phyloP scores from a whole-genome alignment of 768 basidiomycete genomes.

The Xerocomus potaroensis region DNA sequence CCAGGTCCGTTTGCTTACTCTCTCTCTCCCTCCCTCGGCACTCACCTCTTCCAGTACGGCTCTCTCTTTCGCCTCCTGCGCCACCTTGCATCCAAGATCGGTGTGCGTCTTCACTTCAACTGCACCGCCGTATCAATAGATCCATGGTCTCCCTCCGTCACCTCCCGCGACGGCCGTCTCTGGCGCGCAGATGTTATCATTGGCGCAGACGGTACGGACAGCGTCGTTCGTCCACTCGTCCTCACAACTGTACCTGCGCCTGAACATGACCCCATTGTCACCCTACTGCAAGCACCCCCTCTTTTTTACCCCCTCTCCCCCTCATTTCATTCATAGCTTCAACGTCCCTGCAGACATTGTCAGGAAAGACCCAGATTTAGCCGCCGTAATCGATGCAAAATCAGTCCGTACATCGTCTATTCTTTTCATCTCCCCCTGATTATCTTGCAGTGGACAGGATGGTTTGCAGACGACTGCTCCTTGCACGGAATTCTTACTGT shows the following conservation, averaged over 20 bases:
- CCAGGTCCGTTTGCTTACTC: conserved; percentile 35
- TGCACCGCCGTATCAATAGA: conserved; percentile 33
- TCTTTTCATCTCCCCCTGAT: too few relatives aligned
- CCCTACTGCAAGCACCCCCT: conserved; percentile 10
- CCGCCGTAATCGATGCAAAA: conserved; percentile 2
- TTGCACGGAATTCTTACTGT: conserved; percentile 18
- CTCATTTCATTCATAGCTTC: conserved; percentile 5
- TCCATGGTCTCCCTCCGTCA: conserved; percentile 26
- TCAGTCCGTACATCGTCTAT: conserved; percentile 11
- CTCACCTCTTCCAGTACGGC: conserved; percentile 39
- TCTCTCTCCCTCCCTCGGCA: neutral
- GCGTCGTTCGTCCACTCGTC: conserved; percentile 36
- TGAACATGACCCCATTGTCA: conserved; percentile 13
- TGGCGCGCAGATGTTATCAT: conserved; percentile 53
- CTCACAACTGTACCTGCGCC: conserved; percentile 13
- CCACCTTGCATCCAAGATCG: conserved; percentile 42
- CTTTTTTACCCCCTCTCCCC: neutral
- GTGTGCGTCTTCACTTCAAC: conserved; percentile 45
- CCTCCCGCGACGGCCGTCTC: conserved; percentile 39
- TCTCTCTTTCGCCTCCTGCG: conserved; percentile 47
- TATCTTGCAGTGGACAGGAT: conserved; percentile 15
- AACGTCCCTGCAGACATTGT: conserved; percentile 14
- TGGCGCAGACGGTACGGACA: conserved; percentile 58
- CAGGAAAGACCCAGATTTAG: conserved; percentile 18
- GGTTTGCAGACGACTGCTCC: conserved; percentile 22